A percentile compares a stretch with the other conserved stretches of the same genome.
These are phyloP conservation scores for Violaceomyces palustris DNA, from an alignment of 1,284 basidiomycete genomes.

Conservation along the genomic window DNA sequence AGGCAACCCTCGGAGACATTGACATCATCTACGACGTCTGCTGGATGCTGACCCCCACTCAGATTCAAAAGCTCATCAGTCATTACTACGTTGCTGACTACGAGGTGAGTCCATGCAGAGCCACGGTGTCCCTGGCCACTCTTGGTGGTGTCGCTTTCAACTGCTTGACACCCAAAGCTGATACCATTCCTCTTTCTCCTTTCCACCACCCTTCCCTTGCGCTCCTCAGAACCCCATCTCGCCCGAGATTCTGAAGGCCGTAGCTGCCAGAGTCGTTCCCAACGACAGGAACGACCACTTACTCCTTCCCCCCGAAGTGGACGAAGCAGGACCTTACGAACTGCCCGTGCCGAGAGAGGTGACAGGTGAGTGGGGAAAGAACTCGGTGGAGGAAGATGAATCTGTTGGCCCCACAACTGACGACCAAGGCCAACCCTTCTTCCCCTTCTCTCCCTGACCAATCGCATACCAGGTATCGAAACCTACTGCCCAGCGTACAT, in stretches of 20 bases:
- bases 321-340: conserved; percentile 52
- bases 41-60: conserved; percentile 99
- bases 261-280: conserved; percentile 49
- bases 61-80: conserved; percentile 97
- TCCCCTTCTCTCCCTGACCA: not conserved
- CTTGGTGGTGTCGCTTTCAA: not conserved
- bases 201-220: no score
- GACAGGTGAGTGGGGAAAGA: conserved; percentile 37
- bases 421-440: no score
- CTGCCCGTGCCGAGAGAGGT: conserved; percentile 49
- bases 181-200: no score
- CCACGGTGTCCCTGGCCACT: no score
- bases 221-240: conserved; percentile 48
- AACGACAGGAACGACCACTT: conserved; percentile 53
- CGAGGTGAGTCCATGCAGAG: no score
- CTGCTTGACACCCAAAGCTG: no score
- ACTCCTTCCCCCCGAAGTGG: conserved; percentile 50
- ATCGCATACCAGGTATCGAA: conserved; percentile 37
- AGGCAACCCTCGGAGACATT: conserved; percentile 69
- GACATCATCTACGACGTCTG: conserved; percentile 98
- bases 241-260: conserved; percentile 52
- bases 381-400: no score
- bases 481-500: conserved; percentile 52
- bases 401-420: no score
- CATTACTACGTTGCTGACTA: conserved; percentile 99